Evolutionary conservation across 768 basidiomycete species (phyloP).

Genomic region (Lactifluus volemus): DNA sequence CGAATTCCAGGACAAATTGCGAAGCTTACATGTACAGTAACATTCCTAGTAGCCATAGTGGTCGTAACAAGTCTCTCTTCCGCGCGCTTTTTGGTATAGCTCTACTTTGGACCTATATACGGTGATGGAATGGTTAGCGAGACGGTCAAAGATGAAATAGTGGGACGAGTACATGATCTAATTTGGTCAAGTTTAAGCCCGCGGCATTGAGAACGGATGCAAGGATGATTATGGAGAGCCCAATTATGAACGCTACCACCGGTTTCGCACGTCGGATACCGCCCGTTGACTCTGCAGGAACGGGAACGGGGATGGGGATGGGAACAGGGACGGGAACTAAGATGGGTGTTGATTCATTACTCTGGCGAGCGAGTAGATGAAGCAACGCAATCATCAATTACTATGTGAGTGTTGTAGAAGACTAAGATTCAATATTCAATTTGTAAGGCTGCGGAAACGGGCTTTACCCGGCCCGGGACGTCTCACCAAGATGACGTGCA

Average conservation of each 20-base stretch:
- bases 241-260: constrained; percentile 70
- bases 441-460: background rate
- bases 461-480: background rate
- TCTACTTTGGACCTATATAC: constrained; percentile 54
- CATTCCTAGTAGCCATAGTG: constrained; percentile 89
- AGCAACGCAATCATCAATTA: constrained; percentile 2
- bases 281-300: too few species aligned
- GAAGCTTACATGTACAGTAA: constrained; percentile 76
- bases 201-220: constrained; percentile 85
- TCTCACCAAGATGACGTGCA: too few species aligned
- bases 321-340: background rate
- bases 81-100: constrained; percentile 69
- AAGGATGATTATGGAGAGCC: constrained; percentile 74
- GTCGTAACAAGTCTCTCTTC: constrained; percentile 69
- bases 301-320: background rate
- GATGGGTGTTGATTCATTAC: background rate
- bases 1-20: background rate
- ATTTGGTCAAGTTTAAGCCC: constrained; percentile 90
- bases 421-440: background rate
- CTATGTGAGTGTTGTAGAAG: background rate
- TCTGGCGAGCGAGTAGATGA: constrained; percentile 5
- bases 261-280: constrained; percentile 39
- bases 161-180: constrained; percentile 57
- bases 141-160: background rate
- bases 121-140: background rate